These are phyloP conservation scores for Astrephomene gubernaculifera DNA, from an alignment of 139 green algal species.

Conservation along the genomic window DNA sequence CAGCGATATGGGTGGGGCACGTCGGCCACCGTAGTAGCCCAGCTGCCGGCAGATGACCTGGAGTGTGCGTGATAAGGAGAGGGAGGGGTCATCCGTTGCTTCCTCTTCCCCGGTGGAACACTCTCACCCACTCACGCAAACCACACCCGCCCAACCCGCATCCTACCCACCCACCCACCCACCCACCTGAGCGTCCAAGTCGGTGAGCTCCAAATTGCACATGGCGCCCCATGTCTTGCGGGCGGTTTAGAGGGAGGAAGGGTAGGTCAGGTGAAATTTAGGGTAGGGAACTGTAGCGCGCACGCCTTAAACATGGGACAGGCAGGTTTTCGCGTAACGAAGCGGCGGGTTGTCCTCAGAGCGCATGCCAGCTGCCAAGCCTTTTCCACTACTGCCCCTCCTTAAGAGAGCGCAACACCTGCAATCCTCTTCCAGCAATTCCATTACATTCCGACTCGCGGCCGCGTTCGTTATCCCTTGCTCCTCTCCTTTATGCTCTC, in stretches of 20 bases:
- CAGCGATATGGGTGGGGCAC: neutral
- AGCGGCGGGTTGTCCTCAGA: neutral
- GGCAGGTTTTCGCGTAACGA: neutral
- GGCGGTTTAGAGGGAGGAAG: no score
- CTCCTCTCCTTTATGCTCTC: neutral
- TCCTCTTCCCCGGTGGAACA: neutral
- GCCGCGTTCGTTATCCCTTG: no score
- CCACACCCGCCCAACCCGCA: no score
- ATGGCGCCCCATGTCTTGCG: neutral
- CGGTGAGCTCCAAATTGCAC: neutral
- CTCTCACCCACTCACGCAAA: neutral
- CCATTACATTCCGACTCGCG: no score
- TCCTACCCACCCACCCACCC: neutral
- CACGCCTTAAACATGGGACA: neutral
- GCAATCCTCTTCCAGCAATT: no score
- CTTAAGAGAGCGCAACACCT: no score
- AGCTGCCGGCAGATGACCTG: constrained; percentile 18
- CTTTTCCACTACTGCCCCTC: neutral
- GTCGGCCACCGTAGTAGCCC: neutral
- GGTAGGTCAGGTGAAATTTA: neutral
- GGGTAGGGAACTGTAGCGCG: neutral
- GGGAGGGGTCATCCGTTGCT: neutral
- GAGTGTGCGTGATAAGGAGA: neutral
- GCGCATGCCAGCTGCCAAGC: neutral
- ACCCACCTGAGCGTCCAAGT: neutral